phyloP scores from a whole-genome alignment of 2,329 filamentous ascomycete genomes.

The Alternaria triticina region DNA sequence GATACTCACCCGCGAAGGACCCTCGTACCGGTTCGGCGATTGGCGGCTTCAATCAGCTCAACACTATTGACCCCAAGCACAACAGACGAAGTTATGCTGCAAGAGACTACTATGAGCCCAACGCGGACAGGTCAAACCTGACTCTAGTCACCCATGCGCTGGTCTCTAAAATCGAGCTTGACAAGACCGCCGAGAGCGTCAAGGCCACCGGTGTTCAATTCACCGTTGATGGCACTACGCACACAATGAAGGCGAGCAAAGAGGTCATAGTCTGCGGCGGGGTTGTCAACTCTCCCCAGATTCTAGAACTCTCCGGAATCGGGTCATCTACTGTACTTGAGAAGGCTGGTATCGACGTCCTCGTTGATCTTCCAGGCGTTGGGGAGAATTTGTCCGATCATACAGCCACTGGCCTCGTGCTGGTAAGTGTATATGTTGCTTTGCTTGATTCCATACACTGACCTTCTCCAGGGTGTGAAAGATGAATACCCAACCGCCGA shows the following conservation, averaged over 20 bases:
- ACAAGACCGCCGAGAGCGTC: constrained; percentile 51
- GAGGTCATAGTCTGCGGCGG: constrained; percentile 42
- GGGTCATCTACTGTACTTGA: constrained; percentile 33
- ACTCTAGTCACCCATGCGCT: constrained; percentile 56
- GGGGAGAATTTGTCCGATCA: constrained; percentile 49
- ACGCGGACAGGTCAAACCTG: constrained; percentile 52
- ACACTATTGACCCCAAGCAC: constrained; percentile 33
- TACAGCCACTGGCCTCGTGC: constrained; percentile 22
- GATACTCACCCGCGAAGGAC: constrained; percentile 31
- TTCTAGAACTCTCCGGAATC: constrained; percentile 43
- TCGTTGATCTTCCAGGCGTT: constrained; percentile 39
- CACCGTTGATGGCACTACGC: constrained; percentile 42
- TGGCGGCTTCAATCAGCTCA: constrained; percentile 42
- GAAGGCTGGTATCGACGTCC: constrained; percentile 32
- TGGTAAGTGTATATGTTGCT: constrained; percentile 14
- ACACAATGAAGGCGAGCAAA: constrained; percentile 33
- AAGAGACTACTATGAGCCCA: constrained; percentile 47
- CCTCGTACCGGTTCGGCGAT: constrained; percentile 35
- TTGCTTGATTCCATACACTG: background rate
- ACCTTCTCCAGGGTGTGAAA: constrained; percentile 24
- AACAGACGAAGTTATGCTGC: constrained; percentile 45
- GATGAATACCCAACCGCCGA: constrained; percentile 38
- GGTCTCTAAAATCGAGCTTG: constrained; percentile 55
- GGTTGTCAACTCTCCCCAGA: constrained; percentile 36
- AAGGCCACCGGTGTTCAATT: constrained; percentile 48